Evolutionary conservation across 768 basidiomycete genomes (phyloP).

Genomic region (Collybiopsis confluens): DNA sequence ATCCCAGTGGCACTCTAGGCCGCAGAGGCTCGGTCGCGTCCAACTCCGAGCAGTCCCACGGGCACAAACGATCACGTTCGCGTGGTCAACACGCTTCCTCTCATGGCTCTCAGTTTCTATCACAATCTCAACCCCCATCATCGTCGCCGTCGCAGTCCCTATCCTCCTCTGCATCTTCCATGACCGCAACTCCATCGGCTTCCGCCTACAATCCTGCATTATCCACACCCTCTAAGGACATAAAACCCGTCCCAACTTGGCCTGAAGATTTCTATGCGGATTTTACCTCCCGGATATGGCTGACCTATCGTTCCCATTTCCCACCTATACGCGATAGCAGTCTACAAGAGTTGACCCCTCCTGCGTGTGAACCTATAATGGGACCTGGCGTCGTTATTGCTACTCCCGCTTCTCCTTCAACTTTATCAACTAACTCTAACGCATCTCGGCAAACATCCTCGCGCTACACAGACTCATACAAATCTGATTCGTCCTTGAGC

Average conservation of each 20-base stretch:
- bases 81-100: constrained; percentile 27
- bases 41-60: constrained; percentile 23
- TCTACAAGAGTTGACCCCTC: constrained; percentile 28
- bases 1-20: constrained; percentile 9
- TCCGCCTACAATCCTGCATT: constrained; percentile 15
- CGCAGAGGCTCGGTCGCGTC: constrained; percentile 36
- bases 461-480: constrained; percentile 8
- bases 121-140: constrained; percentile 21
- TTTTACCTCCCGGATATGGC: constrained; percentile 84
- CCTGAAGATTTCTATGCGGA: constrained; percentile 83
- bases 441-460: constrained; percentile 1
- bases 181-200: constrained; percentile 18
- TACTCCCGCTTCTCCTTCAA: constrained; percentile 10
- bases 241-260: constrained; percentile 50
- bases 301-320: constrained; percentile 90
- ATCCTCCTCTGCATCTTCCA: constrained; percentile 25
- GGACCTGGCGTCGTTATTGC: constrained; percentile 12
- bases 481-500: constrained; percentile 10
- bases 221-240: constrained; percentile 4
- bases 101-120: constrained; percentile 13
- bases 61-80: constrained; percentile 4
- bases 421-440: background rate
- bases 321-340: constrained; percentile 68
- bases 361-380: constrained; percentile 7
- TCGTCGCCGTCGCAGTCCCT: constrained; percentile 3